Conservation (phyloP, 805 yeast genomes). For the Ogataea corticis region DNA sequence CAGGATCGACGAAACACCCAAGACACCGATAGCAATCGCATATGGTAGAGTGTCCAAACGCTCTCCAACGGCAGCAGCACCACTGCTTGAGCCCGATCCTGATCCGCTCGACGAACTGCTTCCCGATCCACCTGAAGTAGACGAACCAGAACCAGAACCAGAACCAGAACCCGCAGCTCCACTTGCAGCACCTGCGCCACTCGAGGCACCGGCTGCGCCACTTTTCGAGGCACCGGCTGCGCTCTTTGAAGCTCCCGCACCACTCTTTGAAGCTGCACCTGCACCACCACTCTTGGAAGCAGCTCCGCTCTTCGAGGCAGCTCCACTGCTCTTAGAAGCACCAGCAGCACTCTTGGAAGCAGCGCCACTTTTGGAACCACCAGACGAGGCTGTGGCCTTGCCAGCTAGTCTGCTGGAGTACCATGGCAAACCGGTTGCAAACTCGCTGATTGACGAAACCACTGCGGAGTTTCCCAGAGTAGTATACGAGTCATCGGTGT, state of each 20-base stretch:
- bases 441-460: slow-evolving; percentile 22
- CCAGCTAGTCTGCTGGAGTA: slow-evolving; percentile 31
- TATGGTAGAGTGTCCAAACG: slow-evolving; percentile 15
- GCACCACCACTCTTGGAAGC: slow-evolving; percentile 13
- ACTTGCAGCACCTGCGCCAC: slow-evolving; percentile 2
- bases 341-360: slow-evolving; percentile 7
- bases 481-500: slow-evolving; percentile 47
- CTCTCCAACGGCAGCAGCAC: slow-evolving; percentile 10
- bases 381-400: not conserved
- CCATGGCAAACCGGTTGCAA: slow-evolving; percentile 38
- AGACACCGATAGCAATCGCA: slow-evolving; percentile 23
- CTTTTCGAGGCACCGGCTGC: slow-evolving; percentile 7
- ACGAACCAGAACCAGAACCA: slow-evolving; percentile 7
- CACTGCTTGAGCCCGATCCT: slow-evolving; percentile 13
- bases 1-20: slow-evolving; percentile 26
- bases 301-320: slow-evolving; percentile 6
- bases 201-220: slow-evolving; percentile 6
- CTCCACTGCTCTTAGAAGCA: slow-evolving; percentile 15
- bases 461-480: slow-evolving; percentile 34
- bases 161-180: slow-evolving; percentile 1
- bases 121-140: slow-evolving; percentile 5
- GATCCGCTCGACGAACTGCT: slow-evolving; percentile 6
- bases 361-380: slow-evolving; percentile 8
- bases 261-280: slow-evolving; percentile 2
- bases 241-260: slow-evolving; percentile 3